phyloP scores from a whole-genome alignment of 75 land plant species.

The Sequoiadendron giganteum region DNA sequence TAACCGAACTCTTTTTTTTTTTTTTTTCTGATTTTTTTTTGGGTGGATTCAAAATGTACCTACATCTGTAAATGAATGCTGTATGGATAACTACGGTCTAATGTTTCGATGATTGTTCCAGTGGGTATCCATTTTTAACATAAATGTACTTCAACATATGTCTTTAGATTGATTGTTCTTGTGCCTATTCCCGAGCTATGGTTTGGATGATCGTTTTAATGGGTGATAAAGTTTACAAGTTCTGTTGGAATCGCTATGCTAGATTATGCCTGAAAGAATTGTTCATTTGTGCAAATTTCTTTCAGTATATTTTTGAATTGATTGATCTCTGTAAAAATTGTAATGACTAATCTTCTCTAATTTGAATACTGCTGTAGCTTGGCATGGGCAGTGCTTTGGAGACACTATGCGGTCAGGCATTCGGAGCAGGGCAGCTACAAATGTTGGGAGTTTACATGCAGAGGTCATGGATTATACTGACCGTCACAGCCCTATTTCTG shows the following conservation, averaged over 20 bases:
- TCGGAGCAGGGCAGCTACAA: constrained; percentile 35
- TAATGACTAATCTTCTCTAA: background rate
- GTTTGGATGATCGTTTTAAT: background rate
- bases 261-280: background rate
- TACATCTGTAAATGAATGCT: too few relatives aligned
- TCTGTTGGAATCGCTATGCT: background rate
- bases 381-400: constrained; percentile 54
- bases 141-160: too few relatives aligned
- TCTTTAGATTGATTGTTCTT: background rate
- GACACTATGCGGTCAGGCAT: constrained; percentile 52
- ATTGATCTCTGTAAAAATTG: background rate
- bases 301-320: background rate
- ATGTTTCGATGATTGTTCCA: background rate
- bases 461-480: constrained; percentile 55
- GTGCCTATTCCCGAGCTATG: background rate
- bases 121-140: background rate
- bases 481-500: constrained; percentile 32
- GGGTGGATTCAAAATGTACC: background rate
- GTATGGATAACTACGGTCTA: background rate
- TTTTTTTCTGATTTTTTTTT: too few relatives aligned
- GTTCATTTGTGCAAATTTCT: background rate
- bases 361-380: constrained; percentile 15
- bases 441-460: constrained; percentile 60
- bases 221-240: background rate
- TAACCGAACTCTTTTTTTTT: too few relatives aligned